These are phyloP conservation scores for Sporobolomyces phaffii DNA, from an alignment of 768 basidiomycete genomes.

Conservation along the genomic window DNA sequence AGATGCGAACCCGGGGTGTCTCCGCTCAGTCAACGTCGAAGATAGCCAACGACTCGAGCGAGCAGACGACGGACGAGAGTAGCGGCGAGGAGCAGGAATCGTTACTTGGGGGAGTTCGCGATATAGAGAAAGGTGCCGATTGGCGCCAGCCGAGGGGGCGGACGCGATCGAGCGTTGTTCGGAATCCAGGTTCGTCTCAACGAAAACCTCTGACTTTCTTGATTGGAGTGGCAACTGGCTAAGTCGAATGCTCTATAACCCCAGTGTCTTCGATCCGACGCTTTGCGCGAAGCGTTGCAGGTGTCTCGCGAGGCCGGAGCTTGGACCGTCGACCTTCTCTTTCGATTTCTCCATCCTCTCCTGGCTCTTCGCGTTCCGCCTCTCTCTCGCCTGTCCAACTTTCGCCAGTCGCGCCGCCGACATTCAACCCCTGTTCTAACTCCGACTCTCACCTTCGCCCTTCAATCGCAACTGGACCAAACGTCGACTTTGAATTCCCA, in stretches of 20 bases:
- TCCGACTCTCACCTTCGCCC: not conserved
- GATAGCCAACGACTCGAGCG: not conserved
- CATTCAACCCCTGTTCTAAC: not conserved
- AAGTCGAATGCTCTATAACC: no score
- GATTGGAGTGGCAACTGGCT: no score
- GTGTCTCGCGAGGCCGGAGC: not conserved
- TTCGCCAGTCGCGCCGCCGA: not conserved
- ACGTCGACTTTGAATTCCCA: constrained; percentile 19
- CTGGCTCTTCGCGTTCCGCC: not conserved
- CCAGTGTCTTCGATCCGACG: not conserved
- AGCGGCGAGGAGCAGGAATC: no score
- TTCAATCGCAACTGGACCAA: not conserved
- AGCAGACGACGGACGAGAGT: not conserved
- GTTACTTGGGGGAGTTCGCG: no score
- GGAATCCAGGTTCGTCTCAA: no score
- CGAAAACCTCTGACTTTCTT: no score
- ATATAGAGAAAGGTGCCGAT: no score
- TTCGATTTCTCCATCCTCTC: not conserved
- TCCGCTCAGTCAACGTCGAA: no score
- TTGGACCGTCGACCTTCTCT: not conserved
- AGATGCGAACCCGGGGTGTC: not conserved
- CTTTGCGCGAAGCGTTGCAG: not conserved
- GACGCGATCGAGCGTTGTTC: no score
- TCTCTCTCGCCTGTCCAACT: no score
- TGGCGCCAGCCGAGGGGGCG: no score